phyloP scores from a whole-genome alignment of 1,284 basidiomycete species.

The Wolfiporia cocos region DNA sequence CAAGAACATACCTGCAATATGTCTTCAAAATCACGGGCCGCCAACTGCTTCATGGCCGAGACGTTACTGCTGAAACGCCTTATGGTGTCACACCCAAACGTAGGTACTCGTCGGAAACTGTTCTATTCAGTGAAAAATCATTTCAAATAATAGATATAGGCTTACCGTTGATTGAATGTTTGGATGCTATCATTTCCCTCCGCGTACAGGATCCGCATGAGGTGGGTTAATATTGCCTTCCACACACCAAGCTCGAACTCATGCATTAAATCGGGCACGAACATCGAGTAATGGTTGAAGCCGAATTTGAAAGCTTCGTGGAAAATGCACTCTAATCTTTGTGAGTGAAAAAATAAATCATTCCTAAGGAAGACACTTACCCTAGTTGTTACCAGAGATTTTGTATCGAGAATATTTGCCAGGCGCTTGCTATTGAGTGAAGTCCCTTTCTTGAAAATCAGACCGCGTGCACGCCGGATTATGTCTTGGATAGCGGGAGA shows the following conservation, averaged over 20 bases:
- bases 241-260: slow-evolving; percentile 32
- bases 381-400: neutral
- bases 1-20: slow-evolving; percentile 21
- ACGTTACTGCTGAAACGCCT: slow-evolving; percentile 18
- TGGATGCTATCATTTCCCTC: slow-evolving; percentile 3
- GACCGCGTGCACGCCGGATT: neutral
- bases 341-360: neutral
- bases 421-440: neutral
- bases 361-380: neutral
- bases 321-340: slow-evolving; percentile 26
- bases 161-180: slow-evolving; percentile 11
- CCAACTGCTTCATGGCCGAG: slow-evolving; percentile 21
- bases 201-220: slow-evolving; percentile 3
- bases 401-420: neutral
- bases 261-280: slow-evolving; percentile 31
- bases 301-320: slow-evolving; percentile 15
- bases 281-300: slow-evolving; percentile 20
- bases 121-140: neutral
- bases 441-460: neutral
- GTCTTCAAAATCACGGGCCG: slow-evolving; percentile 25
- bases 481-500: neutral
- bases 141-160: neutral
- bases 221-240: slow-evolving; percentile 18
- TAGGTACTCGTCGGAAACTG: slow-evolving; percentile 19
- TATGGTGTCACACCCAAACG: slow-evolving; percentile 22